phyloP scores from a whole-genome alignment of 2,329 filamentous ascomycete species.

The Coniochaeta sp. region DNA sequence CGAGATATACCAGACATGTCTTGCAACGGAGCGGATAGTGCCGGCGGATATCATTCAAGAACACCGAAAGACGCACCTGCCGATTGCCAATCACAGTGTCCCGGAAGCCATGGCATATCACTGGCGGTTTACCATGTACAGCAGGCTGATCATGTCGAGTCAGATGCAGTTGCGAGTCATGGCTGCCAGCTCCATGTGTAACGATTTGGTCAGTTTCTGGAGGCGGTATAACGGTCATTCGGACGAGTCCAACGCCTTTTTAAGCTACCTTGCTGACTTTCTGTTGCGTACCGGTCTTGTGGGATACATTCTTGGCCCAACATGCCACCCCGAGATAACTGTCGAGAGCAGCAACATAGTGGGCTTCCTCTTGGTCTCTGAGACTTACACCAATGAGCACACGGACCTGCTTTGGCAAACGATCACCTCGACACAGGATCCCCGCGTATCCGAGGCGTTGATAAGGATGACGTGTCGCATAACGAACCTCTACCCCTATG shows the following conservation, averaged over 20 bases:
- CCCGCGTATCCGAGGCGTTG: constrained; percentile 74
- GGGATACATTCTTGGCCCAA: constrained; percentile 81
- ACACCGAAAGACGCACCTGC: constrained; percentile 25
- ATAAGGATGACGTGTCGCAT: constrained; percentile 54
- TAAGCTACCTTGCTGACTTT: constrained; percentile 61
- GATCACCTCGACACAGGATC: constrained; percentile 73
- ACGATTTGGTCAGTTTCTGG: constrained; percentile 61
- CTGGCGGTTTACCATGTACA: constrained; percentile 64
- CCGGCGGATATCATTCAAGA: constrained; percentile 24
- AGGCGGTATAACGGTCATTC: constrained; percentile 42
- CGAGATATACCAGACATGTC: constrained; percentile 32
- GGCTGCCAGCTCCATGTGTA: constrained; percentile 68
- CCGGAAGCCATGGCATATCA: constrained; percentile 47
- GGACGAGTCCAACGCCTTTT: constrained; percentile 29
- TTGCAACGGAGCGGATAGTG: constrained; percentile 28
- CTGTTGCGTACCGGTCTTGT: constrained; percentile 65
- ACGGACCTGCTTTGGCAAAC: constrained; percentile 81
- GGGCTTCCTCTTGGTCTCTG: constrained; percentile 76
- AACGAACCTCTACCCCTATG: constrained; percentile 37
- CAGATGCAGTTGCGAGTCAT: constrained; percentile 86
- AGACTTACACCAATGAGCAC: constrained; percentile 62
- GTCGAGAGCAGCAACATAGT: constrained; percentile 74
- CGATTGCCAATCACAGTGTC: constrained; percentile 28
- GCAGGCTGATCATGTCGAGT: constrained; percentile 69
- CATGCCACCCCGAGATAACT: constrained; percentile 88